These are phyloP conservation scores for Mortierella sp. DNA, from an alignment of 371 early-diverging fungal genomes.

Conservation along the genomic window DNA sequence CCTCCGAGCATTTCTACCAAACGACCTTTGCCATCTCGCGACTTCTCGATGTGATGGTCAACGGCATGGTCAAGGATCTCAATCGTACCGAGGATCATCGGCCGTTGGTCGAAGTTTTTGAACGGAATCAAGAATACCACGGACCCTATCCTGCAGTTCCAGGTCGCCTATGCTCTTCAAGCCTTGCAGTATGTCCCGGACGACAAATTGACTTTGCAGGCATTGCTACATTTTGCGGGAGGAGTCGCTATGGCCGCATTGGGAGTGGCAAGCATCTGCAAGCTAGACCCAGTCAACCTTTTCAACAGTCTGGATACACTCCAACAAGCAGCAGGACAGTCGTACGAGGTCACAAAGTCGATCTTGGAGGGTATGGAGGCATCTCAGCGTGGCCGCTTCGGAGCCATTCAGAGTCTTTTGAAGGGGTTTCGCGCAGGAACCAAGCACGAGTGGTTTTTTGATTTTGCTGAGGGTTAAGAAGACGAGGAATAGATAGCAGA, in stretches of 20 bases:
- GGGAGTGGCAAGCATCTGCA: background rate
- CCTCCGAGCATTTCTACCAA: background rate
- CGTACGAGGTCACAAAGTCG: too few species aligned
- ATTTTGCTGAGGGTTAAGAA: too few species aligned
- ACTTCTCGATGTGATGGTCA: slow-evolving; percentile 12
- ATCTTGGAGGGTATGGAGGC: too few species aligned
- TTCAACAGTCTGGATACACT: background rate
- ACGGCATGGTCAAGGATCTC: slow-evolving; percentile 1
- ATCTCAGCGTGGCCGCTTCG: too few species aligned
- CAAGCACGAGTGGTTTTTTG: slow-evolving; percentile 19
- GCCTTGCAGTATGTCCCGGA: slow-evolving; percentile 4
- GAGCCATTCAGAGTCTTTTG: too few species aligned
- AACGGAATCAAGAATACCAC: background rate
- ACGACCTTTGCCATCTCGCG: background rate
- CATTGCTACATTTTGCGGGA: background rate
- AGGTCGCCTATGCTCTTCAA: slow-evolving; percentile 15
- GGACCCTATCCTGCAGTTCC: slow-evolving; percentile 4
- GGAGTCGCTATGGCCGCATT: background rate
- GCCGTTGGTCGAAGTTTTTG: background rate
- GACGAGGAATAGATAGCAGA: too few species aligned
- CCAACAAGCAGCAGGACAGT: background rate
- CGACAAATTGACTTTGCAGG: background rate
- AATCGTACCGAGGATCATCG: background rate
- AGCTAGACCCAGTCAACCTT: background rate
- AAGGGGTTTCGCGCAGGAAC: too few species aligned